Evolutionary conservation across 495 filamentous ascomycete genomes (phyloP).

Genomic region (Annulohypoxylon bovei): DNA sequence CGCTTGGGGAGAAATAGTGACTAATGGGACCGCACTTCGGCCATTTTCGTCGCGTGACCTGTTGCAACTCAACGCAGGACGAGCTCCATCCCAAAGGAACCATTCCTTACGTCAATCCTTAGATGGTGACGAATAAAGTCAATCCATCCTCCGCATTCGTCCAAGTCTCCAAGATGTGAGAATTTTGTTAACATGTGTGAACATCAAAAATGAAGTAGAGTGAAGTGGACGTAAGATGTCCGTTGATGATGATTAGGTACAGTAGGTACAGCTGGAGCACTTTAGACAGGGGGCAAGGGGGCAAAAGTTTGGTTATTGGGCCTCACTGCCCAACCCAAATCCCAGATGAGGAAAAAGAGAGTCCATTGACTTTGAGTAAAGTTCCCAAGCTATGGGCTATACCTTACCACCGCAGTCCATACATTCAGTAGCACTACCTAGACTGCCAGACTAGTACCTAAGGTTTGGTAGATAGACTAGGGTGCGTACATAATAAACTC

Average conservation of each 20-base stretch:
- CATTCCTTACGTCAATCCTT: constrained; percentile 13
- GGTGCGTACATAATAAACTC: not conserved
- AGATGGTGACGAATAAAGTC: constrained; percentile 27
- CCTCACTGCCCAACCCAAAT: constrained; percentile 37
- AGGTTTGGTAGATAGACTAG: not conserved
- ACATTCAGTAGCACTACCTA: not conserved
- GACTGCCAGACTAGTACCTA: not conserved
- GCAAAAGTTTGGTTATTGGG: constrained; percentile 9
- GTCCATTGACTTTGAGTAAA: not conserved
- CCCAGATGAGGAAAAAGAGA: not conserved
- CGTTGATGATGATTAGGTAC: not conserved
- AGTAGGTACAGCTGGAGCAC: too few relatives aligned
- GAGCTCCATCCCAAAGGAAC: constrained; percentile 19
- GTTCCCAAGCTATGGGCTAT: not conserved
- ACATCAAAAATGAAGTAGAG: not conserved
- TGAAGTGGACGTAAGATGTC: not conserved
- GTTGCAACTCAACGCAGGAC: constrained; percentile 23
- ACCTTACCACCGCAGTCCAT: not conserved
- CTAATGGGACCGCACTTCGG: constrained; percentile 30
- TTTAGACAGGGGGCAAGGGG: not conserved
- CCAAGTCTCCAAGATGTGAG: constrained; percentile 10
- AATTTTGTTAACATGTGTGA: not conserved
- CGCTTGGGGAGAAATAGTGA: constrained; percentile 29
- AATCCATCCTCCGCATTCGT: constrained; percentile 20
- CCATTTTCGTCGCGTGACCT: constrained; percentile 37